Evolutionary conservation across 345 rosid genomes (phyloP).

Genomic region (Camelina hispida): DNA sequence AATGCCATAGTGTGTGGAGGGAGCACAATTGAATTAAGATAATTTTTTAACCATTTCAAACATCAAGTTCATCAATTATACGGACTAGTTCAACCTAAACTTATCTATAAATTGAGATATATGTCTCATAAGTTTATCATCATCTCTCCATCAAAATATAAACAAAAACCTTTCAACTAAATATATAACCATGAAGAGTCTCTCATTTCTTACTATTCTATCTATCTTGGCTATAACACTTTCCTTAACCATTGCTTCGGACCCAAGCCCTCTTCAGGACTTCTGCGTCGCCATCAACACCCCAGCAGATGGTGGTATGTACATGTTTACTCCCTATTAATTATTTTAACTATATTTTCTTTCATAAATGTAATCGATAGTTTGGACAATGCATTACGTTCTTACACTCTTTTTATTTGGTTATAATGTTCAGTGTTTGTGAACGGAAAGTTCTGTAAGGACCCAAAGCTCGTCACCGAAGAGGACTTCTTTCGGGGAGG

Average conservation of each 20-base stretch:
- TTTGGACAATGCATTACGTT: not conserved
- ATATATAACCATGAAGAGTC: slow-evolving; percentile 9
- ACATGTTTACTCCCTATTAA: not conserved
- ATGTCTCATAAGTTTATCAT: not conserved
- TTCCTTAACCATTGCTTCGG: slow-evolving; percentile 20
- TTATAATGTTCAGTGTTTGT: slow-evolving; percentile 10
- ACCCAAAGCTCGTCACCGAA: not conserved
- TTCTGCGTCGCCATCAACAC: slow-evolving; percentile 13
- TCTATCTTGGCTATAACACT: slow-evolving; percentile 22
- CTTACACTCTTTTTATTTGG: not conserved
- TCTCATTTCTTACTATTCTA: not conserved
- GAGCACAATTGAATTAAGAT: not conserved
- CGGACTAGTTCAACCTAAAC: not conserved
- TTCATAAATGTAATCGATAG: not conserved
- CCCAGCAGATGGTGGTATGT: slow-evolving; percentile 8
- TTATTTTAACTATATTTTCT: not conserved
- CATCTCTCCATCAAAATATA: not conserved
- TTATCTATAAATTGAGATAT: slow-evolving; percentile 21
- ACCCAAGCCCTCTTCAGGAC: slow-evolving; percentile 35
- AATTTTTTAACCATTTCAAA: not conserved
- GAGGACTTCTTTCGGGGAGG: not conserved
- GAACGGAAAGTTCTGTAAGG: slow-evolving; percentile 28
- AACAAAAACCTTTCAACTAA: not conserved
- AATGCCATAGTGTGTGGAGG: not conserved
- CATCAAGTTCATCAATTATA: not conserved